A percentile compares a stretch with the other conserved stretches of the same genome.
Evolutionary conservation across 306 rosid species (phyloP).

Genomic region (Fragaria ananassa): DNA sequence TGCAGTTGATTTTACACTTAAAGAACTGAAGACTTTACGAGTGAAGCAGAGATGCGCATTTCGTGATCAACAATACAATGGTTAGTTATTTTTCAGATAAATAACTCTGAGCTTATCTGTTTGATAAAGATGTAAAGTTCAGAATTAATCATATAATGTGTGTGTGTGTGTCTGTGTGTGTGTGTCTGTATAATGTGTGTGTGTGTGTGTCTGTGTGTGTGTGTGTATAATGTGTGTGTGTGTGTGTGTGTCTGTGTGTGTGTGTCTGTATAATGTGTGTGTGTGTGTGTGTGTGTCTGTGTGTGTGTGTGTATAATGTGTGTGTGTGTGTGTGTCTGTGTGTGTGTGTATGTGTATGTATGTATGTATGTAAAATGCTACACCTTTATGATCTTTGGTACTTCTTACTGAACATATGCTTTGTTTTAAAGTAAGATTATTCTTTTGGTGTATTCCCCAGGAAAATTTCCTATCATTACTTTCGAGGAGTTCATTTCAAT

Average conservation of each 20-base stretch:
- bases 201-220: too few species aligned
- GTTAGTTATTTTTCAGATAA: conserved; percentile 40
- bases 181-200: too few species aligned
- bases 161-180: too few species aligned
- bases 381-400: background rate
- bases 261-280: too few species aligned
- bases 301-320: too few species aligned
- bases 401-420: background rate
- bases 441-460: conserved; percentile 43
- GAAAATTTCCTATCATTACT: conserved; percentile 70
- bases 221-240: too few species aligned
- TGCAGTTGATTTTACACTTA: conserved; percentile 82
- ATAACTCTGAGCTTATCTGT: background rate
- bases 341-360: too few species aligned
- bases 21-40: conserved; percentile 68
- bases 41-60: conserved; percentile 67
- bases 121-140: background rate
- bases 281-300: too few species aligned
- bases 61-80: conserved; percentile 81
- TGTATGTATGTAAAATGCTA: background rate
- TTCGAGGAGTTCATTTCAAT: conserved; percentile 84
- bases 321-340: too few species aligned
- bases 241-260: too few species aligned
- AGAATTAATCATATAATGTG: background rate
- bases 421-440: background rate